Base-by-base conservation (phyloP, 352 stramenopile genomes). In the Globisporangium alternatum region DNA sequence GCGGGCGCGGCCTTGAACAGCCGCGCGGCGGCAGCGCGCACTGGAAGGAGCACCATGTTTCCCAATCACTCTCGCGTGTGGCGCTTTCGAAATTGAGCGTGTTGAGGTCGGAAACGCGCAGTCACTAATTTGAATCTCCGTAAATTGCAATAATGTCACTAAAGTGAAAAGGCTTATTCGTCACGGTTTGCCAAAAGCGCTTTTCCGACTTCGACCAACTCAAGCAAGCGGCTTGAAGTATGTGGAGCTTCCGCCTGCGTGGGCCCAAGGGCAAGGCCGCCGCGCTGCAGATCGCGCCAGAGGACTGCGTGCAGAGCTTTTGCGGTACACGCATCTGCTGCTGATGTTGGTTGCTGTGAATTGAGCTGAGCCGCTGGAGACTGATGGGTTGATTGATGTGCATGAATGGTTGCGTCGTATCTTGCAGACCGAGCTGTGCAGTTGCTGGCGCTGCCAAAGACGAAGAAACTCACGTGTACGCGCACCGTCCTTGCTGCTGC, bases 241-340 rank as follows among this genome's bases (percentile, higher is more conserved):
- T 78, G 73, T 93, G 85, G 85, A 89, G 55, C 65, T 70, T 93
- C 35, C 85, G 82, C 45, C 55, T 93, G 25, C 81, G 82, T 12
- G 81, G 81, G 1, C 80, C 82, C 13, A 75, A 76, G 54, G 82
- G 85, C 43, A 81, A 86, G 70, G 67, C 77, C 17, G 71, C 79
- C 37, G 70, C 77, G 66, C 72, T 91, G 54, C 60, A 82, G 62
- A 67, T 91, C 51, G 64, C 74, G 15, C 74, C 81, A 3, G 71
- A 80, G 0, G 61, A 65, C 2, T 59, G 31, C 13, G 54, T 90
- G 43, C 67, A 79, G 33, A 73, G 64, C 17, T 83, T 93, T 19
- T 86, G 69, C 21, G 70, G 84, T 93, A 39, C 39, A 79, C 76
- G 31, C 25, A 49, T 10, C n/a, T 44, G 3, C 55, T 53, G 35